phyloP scores from a whole-genome alignment of 169 alveolate genomes.

The Cryptosporidium sp. region DNA sequence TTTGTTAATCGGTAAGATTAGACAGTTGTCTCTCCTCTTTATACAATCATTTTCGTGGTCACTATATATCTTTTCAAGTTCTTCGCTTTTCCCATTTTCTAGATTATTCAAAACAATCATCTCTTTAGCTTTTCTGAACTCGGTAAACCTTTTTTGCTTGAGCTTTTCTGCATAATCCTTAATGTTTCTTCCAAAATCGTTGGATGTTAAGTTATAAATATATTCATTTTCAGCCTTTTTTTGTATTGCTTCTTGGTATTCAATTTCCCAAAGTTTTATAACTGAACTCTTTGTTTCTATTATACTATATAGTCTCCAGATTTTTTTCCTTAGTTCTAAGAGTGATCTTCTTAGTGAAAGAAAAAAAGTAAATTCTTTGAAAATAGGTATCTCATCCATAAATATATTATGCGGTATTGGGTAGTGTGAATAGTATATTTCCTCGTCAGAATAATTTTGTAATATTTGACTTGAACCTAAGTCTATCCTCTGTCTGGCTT shows the following conservation, averaged over 20 bases:
- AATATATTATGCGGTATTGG: conserved; percentile 30
- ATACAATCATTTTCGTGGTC: neutral
- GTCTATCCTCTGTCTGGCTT: conserved; percentile 30
- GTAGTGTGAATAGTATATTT: conserved; percentile 43
- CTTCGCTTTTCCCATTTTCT: conserved; percentile 18
- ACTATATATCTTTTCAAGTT: conserved; percentile 14
- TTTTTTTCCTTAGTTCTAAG: conserved; percentile 26
- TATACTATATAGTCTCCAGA: conserved; percentile 53
- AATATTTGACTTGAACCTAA: conserved; percentile 2
- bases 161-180: conserved; percentile 51
- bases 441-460: conserved; percentile 57
- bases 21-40: neutral
- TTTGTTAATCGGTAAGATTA: neutral
- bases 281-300: conserved; percentile 52
- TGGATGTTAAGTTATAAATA: conserved; percentile 8
- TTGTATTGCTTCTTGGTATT: conserved; percentile 55
- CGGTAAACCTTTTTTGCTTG: conserved; percentile 30
- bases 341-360: conserved; percentile 43
- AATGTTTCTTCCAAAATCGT: conserved; percentile 19
- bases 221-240: conserved; percentile 53
- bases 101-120: conserved; percentile 15
- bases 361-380: conserved; percentile 23
- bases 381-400: conserved; percentile 6
- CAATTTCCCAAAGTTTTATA: conserved; percentile 44
- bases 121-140: conserved; percentile 37